These are phyloP conservation scores for Handroanthus guayacan DNA, from an alignment of 257 asterid species.

Conservation along the genomic window DNA sequence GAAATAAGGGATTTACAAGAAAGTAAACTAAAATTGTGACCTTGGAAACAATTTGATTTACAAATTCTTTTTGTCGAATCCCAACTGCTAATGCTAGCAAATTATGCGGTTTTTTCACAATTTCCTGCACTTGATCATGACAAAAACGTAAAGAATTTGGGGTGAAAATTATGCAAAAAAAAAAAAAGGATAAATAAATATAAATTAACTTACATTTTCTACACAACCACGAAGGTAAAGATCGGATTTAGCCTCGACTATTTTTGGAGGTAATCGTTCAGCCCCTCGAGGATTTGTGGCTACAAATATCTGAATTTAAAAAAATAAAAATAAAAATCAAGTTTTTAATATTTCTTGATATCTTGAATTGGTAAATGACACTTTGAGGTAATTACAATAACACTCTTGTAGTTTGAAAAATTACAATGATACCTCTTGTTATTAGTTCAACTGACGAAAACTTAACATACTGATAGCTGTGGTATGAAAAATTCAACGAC, in stretches of 20 bases:
- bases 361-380: slow-evolving; percentile 2
- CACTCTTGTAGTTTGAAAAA: too few relatives aligned
- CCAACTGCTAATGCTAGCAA: slow-evolving; percentile 79
- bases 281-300: slow-evolving; percentile 58
- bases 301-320: slow-evolving; percentile 46
- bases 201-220: slow-evolving; percentile 38
- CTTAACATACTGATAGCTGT: too few relatives aligned
- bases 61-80: slow-evolving; percentile 59
- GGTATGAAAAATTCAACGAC: too few relatives aligned
- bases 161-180: not conserved
- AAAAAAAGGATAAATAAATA: not conserved
- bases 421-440: too few relatives aligned
- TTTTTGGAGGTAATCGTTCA: slow-evolving; percentile 45
- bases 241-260: slow-evolving; percentile 32
- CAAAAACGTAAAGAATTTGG: not conserved
- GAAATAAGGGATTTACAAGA: not conserved
- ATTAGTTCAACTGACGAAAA: too few relatives aligned
- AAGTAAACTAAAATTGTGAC: slow-evolving; percentile 35
- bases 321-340: too few relatives aligned
- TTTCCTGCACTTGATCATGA: slow-evolving; percentile 40
- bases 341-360: slow-evolving; percentile 7
- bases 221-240: slow-evolving; percentile 29
- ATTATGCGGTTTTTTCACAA: slow-evolving; percentile 53
- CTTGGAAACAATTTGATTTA: slow-evolving; percentile 69
- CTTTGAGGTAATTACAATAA: too few relatives aligned